Base-by-base conservation (phyloP, 108 stramenopile species). In the Fistulifera pelliculosa region DNA sequence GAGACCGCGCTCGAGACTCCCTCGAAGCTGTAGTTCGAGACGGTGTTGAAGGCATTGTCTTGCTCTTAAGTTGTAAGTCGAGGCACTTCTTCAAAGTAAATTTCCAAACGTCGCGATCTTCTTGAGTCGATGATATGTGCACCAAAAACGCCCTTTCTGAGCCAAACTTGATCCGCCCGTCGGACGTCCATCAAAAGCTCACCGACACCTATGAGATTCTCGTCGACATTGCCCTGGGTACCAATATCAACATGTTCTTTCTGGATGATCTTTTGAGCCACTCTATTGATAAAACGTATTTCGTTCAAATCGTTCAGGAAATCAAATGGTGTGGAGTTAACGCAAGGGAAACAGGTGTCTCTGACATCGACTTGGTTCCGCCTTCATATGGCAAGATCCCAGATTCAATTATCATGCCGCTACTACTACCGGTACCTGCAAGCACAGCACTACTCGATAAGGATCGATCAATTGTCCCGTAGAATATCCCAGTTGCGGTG, bases 161-260 rank as follows among this genome's bases (percentile, higher is more conserved):
- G 59, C 91, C 91, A 93, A 40, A 93, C 87, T 71, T 88, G 85
- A 78, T 88, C 91, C 6, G 86, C 82, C n/a, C 91, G 69, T 8
- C 91, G 80, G 47, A 83, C 70, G 55, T 93, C 91, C 75, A 81
- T 87, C 41, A 93, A 48, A 8, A 93, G 62, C 47, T 85, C 85
- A 3, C 79, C 77, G 18, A 56, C 65, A 40, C 64, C 79, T 54
- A 81, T 52, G 25, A 48, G 39, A 26, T 39, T 66, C 42, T 70
- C 76, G 58, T 60, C 47, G 41, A 10, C 14, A 22, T 25, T 57
- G 22, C 18, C 14, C 7, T 22, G 11, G 8, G 56, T 2, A 41
- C 19, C 56, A 76, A 74, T 80, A 56, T 91, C 84, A 0, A 91
- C 79, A n/a, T 74, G 71, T 62, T 91, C 89, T 53, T 77, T 76